Base-by-base conservation (phyloP, 2,329 filamentous ascomycete species). In the Aspergillus sp. region DNA sequence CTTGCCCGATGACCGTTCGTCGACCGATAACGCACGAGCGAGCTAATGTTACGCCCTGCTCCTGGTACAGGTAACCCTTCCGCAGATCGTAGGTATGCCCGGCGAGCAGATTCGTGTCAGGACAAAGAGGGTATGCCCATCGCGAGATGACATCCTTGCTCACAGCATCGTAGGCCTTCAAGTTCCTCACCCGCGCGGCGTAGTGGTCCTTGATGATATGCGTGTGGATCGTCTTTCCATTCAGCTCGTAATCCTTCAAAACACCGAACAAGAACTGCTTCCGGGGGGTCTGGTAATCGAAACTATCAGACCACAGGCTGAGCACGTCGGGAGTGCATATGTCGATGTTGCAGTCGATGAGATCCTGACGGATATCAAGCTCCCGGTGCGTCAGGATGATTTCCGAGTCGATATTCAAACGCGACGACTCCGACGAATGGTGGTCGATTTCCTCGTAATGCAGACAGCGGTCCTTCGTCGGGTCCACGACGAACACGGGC, bases 271-370 rank as follows among this genome's bases (percentile, higher is more conserved):
- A 78, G 69, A 96, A 97, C 69, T 96, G 92, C 69, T 89, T 89
- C 56, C 93, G 86, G 1, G 94, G 92, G 7, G 92, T 84, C 73
- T 97, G 92, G 75, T 96, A 98, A 75, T 99, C 94, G 69, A 98
- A 99, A 72, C 93, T 96, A 77, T 99, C 95, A 9, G 92, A 95
- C 91, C 95, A 99, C 58, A 98, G 80, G 7, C 93, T 93, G 49
- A 98, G 84, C 9, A 97, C 93, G 71, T 98, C 95, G 0, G 94
- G 93, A 1, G 95, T 98, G 77, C 94, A 98, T 64, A 99, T 98
- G 73, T 99, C 95, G 70, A 99, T 95, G 55, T 91, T 90, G 67
- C 92, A 93, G 75, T 99, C 95, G 62, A 98, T 90, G 59, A 99
- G 80, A 76, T 99, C 94, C 64, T 90, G 86, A 45, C 93, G 87